Conservation (phyloP, 192 early-diverging fungal species). For the Linnemannia zychae region DNA sequence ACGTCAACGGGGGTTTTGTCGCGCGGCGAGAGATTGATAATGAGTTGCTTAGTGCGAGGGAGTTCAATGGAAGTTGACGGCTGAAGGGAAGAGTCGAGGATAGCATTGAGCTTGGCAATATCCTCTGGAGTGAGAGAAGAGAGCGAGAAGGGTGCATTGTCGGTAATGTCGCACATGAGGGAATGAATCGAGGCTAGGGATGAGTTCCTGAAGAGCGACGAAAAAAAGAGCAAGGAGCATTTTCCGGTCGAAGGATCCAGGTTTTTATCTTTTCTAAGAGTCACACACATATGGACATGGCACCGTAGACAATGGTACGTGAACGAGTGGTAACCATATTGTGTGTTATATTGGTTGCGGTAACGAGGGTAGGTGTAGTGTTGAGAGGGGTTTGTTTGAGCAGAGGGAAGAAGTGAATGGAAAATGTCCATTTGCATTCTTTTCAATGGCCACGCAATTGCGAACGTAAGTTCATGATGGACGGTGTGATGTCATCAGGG, state of each 20-base stretch:
- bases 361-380: too few species aligned
- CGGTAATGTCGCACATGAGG: neutral
- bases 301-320: conserved; percentile 1
- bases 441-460: too few species aligned
- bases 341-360: too few species aligned
- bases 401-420: too few species aligned
- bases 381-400: too few species aligned
- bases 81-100: neutral
- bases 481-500: too few species aligned
- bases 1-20: too few species aligned
- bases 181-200: neutral
- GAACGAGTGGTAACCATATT: too few species aligned
- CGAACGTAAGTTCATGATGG: too few species aligned
- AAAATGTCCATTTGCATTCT: too few species aligned
- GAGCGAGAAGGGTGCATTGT: neutral
- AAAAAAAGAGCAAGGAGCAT: neutral
- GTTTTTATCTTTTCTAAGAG: neutral
- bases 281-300: neutral
- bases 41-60: neutral
- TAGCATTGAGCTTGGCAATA: neutral
- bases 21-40: too few species aligned
- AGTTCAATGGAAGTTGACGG: neutral
- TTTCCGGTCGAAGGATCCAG: neutral
- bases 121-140: neutral
- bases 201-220: neutral